phyloP scores from a whole-genome alignment of 2,329 filamentous ascomycete genomes.

The Colletotrichum sojae region DNA sequence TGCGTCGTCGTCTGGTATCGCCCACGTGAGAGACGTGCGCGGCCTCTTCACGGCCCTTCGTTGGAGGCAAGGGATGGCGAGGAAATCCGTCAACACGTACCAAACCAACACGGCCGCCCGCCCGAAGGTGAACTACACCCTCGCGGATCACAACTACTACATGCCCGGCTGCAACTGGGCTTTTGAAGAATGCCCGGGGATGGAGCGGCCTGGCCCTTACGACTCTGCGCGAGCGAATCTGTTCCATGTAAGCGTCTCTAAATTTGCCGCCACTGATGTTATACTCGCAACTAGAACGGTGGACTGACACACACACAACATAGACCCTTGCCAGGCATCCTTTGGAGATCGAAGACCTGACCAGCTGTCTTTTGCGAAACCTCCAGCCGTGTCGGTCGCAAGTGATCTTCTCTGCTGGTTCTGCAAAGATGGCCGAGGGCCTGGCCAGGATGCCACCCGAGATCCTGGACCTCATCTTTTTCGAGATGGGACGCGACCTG shows the following conservation, averaged over 20 bases:
- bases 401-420: fast-evolving
- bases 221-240: not conserved
- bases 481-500: not conserved
- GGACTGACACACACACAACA: no score
- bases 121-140: not conserved
- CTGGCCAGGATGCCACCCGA: not conserved
- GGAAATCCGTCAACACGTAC: not conserved
- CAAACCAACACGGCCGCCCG: not conserved
- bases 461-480: not conserved
- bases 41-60: slow-evolving; percentile 7
- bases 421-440: not conserved
- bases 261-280: no score
- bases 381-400: not conserved
- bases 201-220: not conserved
- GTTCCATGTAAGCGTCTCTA: not conserved
- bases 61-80: not conserved
- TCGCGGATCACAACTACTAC: not conserved
- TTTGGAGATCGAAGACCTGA: not conserved
- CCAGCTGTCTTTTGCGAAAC: not conserved
- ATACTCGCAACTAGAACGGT: no score
- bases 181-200: not conserved
- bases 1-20: not conserved
- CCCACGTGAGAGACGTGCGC: not conserved
- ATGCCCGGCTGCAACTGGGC: not conserved
- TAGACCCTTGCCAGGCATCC: not conserved